Evolutionary conservation across 2,329 filamentous ascomycete species (phyloP), one percentile per base, ranked within the genome.

Genomic region (Pseudopyrenochaeta lycopersici): DNA sequence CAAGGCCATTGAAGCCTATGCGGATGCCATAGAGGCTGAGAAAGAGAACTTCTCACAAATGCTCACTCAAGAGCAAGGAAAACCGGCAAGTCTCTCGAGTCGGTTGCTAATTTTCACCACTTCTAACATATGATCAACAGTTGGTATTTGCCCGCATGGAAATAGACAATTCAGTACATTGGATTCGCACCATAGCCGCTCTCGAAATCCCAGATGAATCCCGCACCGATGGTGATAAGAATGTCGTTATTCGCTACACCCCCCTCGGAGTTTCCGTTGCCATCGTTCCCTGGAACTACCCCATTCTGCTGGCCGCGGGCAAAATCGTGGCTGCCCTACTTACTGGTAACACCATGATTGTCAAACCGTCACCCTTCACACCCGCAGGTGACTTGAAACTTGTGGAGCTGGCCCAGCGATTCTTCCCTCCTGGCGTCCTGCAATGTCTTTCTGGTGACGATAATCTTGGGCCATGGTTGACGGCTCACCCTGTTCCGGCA

Each of bases 381-480:
- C 83, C 83, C 2, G 85, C 84, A 65, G 77, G 76, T 2, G 75
- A 74, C 3, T 73, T 88, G 21, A 87, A 88, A 66, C 61, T 85
- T 6, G 81, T 79, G 3, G 84, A 87, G 65, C 63, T 88, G 1
- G 82, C 78, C 0, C 77, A 82, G 14, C 9, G 40, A 15, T 30
- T 43, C 47, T 84, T 87, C 71, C 84, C 84, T 0, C 81, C 82
- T 0, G 85, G 85, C 20, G 83, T 88, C 6, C 65, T 87, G 1
- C 84, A 87, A 58, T 81, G 76, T 0, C 67, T 88, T 1, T 82
- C 81, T 39, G 85, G 85, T 6, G 82, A 82, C 21, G 84, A 87
- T 58, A 73, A 76, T 23, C 78, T 88, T 2, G 85, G 85, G 1
- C 83, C 84, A 1, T 79, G 77, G 80, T 66, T 88, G 23, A 85